Conservation (phyloP, 1,284 basidiomycete species). For the Cryptococcus jaspeensis region DNA sequence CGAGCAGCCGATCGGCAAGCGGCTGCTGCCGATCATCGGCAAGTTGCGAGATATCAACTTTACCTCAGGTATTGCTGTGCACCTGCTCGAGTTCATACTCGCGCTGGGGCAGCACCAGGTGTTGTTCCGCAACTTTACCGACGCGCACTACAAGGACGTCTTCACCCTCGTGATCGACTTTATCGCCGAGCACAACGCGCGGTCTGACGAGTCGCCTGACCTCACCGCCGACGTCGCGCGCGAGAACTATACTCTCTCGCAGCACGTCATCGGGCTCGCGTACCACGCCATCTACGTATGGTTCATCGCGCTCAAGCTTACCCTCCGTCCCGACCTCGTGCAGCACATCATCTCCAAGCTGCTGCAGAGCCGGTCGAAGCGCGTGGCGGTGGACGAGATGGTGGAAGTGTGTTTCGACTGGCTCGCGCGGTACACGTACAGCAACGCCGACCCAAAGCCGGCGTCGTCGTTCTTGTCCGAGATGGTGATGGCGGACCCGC, state of each 20-base stretch:
- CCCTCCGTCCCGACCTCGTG: slow-evolving; percentile 78
- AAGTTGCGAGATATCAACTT: slow-evolving; percentile 94
- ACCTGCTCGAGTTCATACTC: slow-evolving; percentile 90
- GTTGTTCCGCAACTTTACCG: slow-evolving; percentile 89
- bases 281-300: slow-evolving; percentile 93
- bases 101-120: slow-evolving; percentile 77
- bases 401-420: slow-evolving; percentile 98
- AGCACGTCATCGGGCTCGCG: slow-evolving; percentile 91
- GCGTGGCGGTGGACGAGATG: slow-evolving; percentile 74
- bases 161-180: slow-evolving; percentile 95
- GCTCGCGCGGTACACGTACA: slow-evolving; percentile 92
- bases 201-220: slow-evolving; percentile 53
- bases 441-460: slow-evolving; percentile 88
- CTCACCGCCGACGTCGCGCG: slow-evolving; percentile 59
- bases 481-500: slow-evolving; percentile 51
- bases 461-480: slow-evolving; percentile 76
- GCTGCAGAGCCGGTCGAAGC: slow-evolving; percentile 80
- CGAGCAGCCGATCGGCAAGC: slow-evolving; percentile 76
- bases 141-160: slow-evolving; percentile 87
- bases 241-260: slow-evolving; percentile 81
- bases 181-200: slow-evolving; percentile 72
- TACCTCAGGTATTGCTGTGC: slow-evolving; percentile 87
- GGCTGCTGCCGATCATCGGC: slow-evolving; percentile 76
- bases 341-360: slow-evolving; percentile 85
- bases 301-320: slow-evolving; percentile 88